Percentiles rank a stretch among this genome's conserved stretches.
phyloP scores from a whole-genome alignment of 331 rosid species.

The Telfairia occidentalis region DNA sequence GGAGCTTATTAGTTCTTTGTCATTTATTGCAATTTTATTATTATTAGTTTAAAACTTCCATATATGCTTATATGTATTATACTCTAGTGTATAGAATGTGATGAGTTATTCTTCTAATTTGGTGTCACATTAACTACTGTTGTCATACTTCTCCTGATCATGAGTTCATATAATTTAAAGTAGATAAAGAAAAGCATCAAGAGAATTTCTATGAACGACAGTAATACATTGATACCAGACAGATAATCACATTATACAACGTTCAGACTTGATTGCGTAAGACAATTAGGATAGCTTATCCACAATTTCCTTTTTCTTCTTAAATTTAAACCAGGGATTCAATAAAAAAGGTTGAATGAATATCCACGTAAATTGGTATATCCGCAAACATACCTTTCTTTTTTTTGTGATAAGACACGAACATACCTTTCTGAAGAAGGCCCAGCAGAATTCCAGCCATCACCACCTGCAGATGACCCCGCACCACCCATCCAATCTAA shows the following conservation, averaged over 20 bases:
- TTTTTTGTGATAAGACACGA: too few species aligned
- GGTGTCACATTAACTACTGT: too few species aligned
- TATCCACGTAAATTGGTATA: background rate
- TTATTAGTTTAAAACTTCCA: too few species aligned
- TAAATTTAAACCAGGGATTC: background rate
- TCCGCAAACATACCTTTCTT: constrained; percentile 48
- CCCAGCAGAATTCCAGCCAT: constrained; percentile 66
- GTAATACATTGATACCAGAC: background rate
- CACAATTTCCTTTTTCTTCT: background rate
- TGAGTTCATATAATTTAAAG: background rate
- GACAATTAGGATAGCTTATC: background rate
- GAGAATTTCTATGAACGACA: background rate
- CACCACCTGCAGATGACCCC: constrained; percentile 53
- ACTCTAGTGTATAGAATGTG: too few species aligned
- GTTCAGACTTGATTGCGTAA: background rate
- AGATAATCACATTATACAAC: background rate
- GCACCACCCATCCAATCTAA: constrained; percentile 67
- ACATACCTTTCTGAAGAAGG: constrained; percentile 50
- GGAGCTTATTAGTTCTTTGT: too few species aligned
- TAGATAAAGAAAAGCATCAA: background rate
- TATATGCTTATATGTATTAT: too few species aligned
- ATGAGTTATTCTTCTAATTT: too few species aligned
- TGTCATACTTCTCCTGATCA: background rate
- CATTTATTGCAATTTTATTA: too few species aligned
- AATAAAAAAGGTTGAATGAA: background rate